Base-by-base conservation (phyloP, 805 yeast genomes). In the Candida takata region DNA sequence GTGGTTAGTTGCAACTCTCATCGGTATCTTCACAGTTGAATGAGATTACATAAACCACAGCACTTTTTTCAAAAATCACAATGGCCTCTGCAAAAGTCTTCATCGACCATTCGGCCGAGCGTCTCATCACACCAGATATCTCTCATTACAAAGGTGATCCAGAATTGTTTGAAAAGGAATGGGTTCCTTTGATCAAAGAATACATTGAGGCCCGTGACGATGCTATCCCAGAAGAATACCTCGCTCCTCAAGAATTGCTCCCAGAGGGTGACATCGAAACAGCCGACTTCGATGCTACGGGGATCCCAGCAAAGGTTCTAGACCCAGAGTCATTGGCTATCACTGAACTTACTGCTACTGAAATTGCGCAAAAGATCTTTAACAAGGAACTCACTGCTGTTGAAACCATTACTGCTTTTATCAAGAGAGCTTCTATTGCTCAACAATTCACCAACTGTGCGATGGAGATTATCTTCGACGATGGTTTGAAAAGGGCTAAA, bases 381-480 rank as follows among this genome's bases (percentile, higher is more conserved):
- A 11, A 9, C 5, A 41, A 35, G 23, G 48, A 47, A 18, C 31
- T 49, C 13, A 41, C 54, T 9, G 48, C 57, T 20, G 44, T 43
- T 6, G 36, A 47, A 20, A 38, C 35, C 4, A 25, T 48, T 21
- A 33, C 35, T 4, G 55, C 57, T 1, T 52, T 52, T 34, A 41
- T 45, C 39, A 48, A 65, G 73, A 43, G 70, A 62, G 79, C 87
- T 3, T 66, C 77, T 13, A 64, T 74, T 36, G 75, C 79, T 4
- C 85, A 84, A 41, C 77, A 74, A 45, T 68, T 75, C 48, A 73
- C 79, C 40, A 72, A 75, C 42, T 69, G 75, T 49, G 64, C 74
- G 23, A 66, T 79, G 57, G 81, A 78, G 39, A 65, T 83, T 37
- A 64, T 82, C 57, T 69, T 79, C 45, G 68, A 73, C 29, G 84